phyloP scores from a whole-genome alignment of 2,329 filamentous ascomycete species.

The Calonectria henricotiae region DNA sequence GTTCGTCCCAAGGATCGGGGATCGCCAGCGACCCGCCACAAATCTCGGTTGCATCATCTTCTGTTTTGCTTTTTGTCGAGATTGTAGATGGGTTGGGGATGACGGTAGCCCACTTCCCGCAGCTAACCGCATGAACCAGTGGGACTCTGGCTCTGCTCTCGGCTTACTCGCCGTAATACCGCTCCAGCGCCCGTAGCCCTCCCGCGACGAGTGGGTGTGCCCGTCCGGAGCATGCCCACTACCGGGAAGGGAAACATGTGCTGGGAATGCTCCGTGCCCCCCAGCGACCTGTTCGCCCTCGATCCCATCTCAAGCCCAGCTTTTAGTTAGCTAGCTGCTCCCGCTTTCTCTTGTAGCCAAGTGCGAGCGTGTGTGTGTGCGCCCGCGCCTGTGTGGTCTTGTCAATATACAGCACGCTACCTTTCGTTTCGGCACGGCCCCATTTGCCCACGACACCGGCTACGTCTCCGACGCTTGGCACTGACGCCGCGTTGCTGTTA shows the following conservation, averaged over 20 bases:
- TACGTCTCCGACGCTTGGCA: slow-evolving; percentile 28
- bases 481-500: slow-evolving; percentile 18
- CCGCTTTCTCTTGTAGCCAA: not conserved
- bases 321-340: not conserved
- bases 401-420: not conserved
- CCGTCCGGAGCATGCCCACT: slow-evolving; percentile 16
- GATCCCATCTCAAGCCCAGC: not conserved
- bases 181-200: slow-evolving; percentile 5
- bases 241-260: slow-evolving; percentile 6
- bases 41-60: slow-evolving; percentile 30
- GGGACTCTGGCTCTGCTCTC: slow-evolving; percentile 25
- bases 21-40: slow-evolving; percentile 29
- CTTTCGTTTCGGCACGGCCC: slow-evolving; percentile 10
- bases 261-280: slow-evolving; percentile 2
- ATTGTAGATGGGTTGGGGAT: slow-evolving; percentile 25
- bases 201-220: slow-evolving; percentile 17
- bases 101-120: slow-evolving; percentile 34
- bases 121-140: slow-evolving; percentile 33
- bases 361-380: not conserved
- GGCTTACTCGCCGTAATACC: slow-evolving; percentile 23
- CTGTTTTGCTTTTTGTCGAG: slow-evolving; percentile 18
- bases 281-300: not conserved
- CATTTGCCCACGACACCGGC: slow-evolving; percentile 17
- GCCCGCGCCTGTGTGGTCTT: not conserved
- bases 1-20: slow-evolving; percentile 13